Conservation (phyloP, 345 rosid genomes). For the Dipteronia dyeriana region DNA sequence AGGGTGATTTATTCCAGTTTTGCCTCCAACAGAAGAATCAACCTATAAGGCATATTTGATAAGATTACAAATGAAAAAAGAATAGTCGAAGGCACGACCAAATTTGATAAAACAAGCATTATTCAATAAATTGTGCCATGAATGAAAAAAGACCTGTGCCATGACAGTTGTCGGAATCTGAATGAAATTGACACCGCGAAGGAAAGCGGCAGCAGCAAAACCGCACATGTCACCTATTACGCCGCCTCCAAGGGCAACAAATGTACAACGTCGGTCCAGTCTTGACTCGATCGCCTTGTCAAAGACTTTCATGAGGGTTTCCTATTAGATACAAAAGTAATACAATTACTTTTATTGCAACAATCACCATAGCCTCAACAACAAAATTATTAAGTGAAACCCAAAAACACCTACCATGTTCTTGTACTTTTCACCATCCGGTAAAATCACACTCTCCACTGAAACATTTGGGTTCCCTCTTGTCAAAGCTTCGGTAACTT, state of each 20-base stretch:
- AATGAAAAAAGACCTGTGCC: constrained; percentile 67
- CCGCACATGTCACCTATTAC: constrained; percentile 99
- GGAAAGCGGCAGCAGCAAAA: constrained; percentile 90
- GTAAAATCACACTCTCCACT: constrained; percentile 78
- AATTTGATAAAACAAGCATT: not conserved
- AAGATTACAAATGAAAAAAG: constrained; percentile 5
- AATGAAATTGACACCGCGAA: constrained; percentile 97
- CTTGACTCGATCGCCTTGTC: constrained; percentile 94
- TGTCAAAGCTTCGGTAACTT: constrained; percentile 74
- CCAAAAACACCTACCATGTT: constrained; percentile 58
- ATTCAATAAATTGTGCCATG: not conserved
- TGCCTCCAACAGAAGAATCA: constrained; percentile 99
- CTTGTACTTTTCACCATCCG: constrained; percentile 93
- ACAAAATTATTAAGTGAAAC: not conserved
- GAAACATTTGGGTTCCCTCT: constrained; percentile 79
- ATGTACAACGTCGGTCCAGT: constrained; percentile 77
- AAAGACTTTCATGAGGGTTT: constrained; percentile 83
- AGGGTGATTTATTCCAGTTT: constrained; percentile 89
- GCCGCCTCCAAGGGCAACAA: constrained; percentile 98
- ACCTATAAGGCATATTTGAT: constrained; percentile 46
- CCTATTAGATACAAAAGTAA: constrained; percentile 44
- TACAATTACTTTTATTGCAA: constrained; percentile 2
- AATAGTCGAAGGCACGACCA: not conserved
- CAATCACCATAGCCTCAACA: not conserved
- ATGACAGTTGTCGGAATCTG: constrained; percentile 98